Evolutionary conservation across 2,329 filamentous ascomycete genomes (phyloP), one percentile per base, ranked within the genome.

Genomic region (Hymenotorrendiella dingleyae): DNA sequence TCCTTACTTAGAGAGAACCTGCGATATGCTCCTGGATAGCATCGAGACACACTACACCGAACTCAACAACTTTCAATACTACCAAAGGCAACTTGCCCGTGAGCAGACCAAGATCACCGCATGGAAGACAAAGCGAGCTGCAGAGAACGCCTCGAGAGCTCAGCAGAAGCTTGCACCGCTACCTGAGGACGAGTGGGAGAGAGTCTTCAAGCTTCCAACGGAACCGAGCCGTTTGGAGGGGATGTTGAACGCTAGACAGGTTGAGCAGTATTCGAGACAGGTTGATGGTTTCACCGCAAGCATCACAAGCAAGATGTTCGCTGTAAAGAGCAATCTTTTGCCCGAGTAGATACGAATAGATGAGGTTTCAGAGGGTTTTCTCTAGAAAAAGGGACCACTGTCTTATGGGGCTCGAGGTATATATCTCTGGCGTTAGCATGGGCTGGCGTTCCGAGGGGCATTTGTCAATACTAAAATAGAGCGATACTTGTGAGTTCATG

Each of bases 11-110:
- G 91, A 97, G 76, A 95, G 96, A 79, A 95, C 91, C 40, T 95
- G 89, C 70, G 91, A 98, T 63, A 80, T 96, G 55, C 80, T 98
- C 44, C 81, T 97, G 50, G 93, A 98, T 63, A 89, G 85, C 73
- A 95, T 98, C 65, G 93, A 98, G 74, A 84, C 85, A 43, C 93
- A 98, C 74, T 93, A 97, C 72, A 95, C 90, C 47, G 93, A 98
- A 69, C 84, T 94, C 65, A 97, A 97, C 80, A 98, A 98, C 78
- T 93, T 94, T 73, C 90, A 96, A 68, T 87, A 85, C 77, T 96
- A 96, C 74, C 89, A 96, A 71, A 81, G 93, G 60, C 89, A 94
- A 62, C 76, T 97, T 45, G 84, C 83, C 41, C 86, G 93, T 57
- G 93, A 98, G 72, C 93, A 98, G 72, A 72, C 85, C 60, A 98